Percentiles rank a stretch among this genome's conserved stretches.
Evolutionary conservation across 1,284 basidiomycete species (phyloP).

Genomic region (Rhodofomes roseus): DNA sequence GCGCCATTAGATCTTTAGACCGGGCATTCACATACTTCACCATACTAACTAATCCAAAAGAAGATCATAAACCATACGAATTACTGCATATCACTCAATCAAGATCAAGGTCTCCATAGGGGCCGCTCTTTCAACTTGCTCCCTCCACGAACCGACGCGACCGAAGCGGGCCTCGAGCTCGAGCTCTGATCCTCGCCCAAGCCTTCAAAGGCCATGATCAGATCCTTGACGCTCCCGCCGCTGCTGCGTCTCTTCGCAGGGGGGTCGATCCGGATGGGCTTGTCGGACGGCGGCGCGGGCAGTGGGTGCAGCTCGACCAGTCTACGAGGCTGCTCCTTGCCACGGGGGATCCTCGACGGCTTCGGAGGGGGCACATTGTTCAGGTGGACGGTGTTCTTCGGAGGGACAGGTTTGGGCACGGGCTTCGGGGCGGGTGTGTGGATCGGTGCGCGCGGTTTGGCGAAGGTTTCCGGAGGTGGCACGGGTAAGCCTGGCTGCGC

Average conservation of each 20-base stretch:
- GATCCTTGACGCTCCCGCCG: conserved; percentile 63
- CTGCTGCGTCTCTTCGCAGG: conserved; percentile 45
- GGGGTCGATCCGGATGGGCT: conserved; percentile 18
- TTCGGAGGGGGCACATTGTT: conserved; percentile 43
- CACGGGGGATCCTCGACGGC: conserved; percentile 42
- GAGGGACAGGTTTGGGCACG: conserved; percentile 39
- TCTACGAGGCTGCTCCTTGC: conserved; percentile 38
- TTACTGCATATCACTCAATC: neutral
- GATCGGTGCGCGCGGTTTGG: conserved; percentile 49
- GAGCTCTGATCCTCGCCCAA: conserved; percentile 28
- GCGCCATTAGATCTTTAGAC: no score
- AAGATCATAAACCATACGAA: neutral
- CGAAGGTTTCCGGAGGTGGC: conserved; percentile 47
- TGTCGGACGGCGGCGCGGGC: conserved; percentile 29
- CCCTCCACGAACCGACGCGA: neutral
- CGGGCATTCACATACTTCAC: no score
- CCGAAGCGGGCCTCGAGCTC: neutral
- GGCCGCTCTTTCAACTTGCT: neutral
- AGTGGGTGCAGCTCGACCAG: conserved; percentile 55
- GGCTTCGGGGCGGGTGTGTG: conserved; percentile 53
- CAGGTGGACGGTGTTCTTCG: conserved; percentile 61
- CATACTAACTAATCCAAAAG: neutral
- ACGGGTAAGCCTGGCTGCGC: conserved; percentile 41
- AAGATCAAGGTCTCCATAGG: neutral
- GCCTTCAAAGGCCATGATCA: conserved; percentile 61